These are phyloP conservation scores for Plasmodium chabaudi DNA, from an alignment of 169 alveolate species.

Conservation along the genomic window DNA sequence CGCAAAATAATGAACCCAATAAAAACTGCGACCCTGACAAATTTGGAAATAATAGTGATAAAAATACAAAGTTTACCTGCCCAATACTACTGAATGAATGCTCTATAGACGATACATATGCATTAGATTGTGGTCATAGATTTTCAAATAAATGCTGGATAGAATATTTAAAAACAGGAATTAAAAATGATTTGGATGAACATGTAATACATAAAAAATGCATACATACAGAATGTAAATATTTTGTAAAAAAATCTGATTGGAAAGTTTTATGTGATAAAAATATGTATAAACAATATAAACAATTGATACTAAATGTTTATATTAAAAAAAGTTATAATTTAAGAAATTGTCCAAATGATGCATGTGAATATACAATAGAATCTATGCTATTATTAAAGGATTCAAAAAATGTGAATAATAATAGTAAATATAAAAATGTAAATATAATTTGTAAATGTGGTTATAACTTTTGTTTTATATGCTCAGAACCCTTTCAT, in stretches of 20 bases:
- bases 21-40: background rate
- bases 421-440: background rate
- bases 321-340: constrained; percentile 17
- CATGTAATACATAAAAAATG: constrained; percentile 30
- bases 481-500: constrained; percentile 27
- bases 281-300: constrained; percentile 14
- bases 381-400: constrained; percentile 19
- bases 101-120: constrained; percentile 22
- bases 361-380: constrained; percentile 15
- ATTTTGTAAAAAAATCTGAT: constrained; percentile 21
- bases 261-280: constrained; percentile 29
- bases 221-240: constrained; percentile 17
- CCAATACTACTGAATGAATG: constrained; percentile 33
- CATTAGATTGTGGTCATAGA: constrained; percentile 55
- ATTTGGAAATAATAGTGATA: too few species aligned
- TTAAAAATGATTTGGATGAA: constrained; percentile 37
- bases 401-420: background rate
- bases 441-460: constrained; percentile 36
- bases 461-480: constrained; percentile 48
- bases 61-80: constrained; percentile 16
- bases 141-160: constrained; percentile 45
- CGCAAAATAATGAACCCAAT: background rate
- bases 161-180: constrained; percentile 35
- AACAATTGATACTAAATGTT: constrained; percentile 8
- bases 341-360: constrained; percentile 46